Evolutionary conservation across 768 basidiomycete genomes (phyloP), one percentile per base, ranked within the genome.

Genomic region (Pleurotus eryngii): DNA sequence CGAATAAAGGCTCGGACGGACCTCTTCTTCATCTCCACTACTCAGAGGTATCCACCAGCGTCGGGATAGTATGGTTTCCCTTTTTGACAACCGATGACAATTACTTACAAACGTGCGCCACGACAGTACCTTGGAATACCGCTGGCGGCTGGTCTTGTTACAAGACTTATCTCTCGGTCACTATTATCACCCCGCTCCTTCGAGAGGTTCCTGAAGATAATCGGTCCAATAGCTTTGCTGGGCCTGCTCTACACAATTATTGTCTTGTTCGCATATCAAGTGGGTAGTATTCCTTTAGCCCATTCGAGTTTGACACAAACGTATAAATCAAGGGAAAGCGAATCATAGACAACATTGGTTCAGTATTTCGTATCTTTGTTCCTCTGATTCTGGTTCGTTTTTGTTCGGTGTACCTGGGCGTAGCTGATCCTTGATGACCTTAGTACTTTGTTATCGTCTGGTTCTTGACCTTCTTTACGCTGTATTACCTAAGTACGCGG

Each of bases 171-270:
- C 22, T 71, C 87, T 17, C 80, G 84, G 64, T 63, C 62, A 14
- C 30, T 81, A 2, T 70, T 76, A 2, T 73, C 78, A 42, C 80
- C 76, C 30, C 57, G 64, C 3, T 82, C 81, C 65, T 78, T 90
- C 59, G 66, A 81, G 24, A 73, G 70, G 12, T 92, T 93, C 73
- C 70, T 91, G n/a, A 86, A 84, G 0, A 59, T 71, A 40, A 89
- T 94, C 68, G 80, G 80, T 0, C 90, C 87, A 0, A 62, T 92
- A 3, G 82, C 90, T 0, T 78, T 90, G 7, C 55, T 92, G 20
- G 92, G 91, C 3, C 75, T 95, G 8, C 79, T 94, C 2, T 93
- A 92, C 74, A 93, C 90, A 12, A 84, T 91, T 63, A 69, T 89
- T 56, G 82, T 90, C 46, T 77, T 90, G 65, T 91, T 92, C 65